Conservation (phyloP, 208 protist genomes). For the Trypanosoma mega region DNA sequence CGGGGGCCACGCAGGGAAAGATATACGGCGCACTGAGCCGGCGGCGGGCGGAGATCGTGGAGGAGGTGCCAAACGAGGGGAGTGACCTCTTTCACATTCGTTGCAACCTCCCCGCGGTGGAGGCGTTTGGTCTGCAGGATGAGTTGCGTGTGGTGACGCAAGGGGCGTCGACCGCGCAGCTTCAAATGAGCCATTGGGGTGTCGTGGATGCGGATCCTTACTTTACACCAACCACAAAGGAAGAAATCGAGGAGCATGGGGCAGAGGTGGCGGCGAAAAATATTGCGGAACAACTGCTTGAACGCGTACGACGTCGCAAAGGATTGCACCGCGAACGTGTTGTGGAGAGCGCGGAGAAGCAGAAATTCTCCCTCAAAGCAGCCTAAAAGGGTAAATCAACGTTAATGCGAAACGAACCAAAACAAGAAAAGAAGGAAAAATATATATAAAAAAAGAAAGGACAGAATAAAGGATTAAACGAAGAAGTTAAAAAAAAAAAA, state of each 20-base stretch:
- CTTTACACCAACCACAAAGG: conserved; percentile 96
- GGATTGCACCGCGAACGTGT: conserved; percentile 80
- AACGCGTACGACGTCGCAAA: conserved; percentile 86
- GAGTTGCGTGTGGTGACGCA: conserved; percentile 93
- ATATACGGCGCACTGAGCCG: conserved; percentile 89
- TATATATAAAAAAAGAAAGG: too few species aligned
- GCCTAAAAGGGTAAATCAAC: conserved; percentile 33
- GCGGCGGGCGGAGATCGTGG: conserved; percentile 90
- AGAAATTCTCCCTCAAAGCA: conserved; percentile 89
- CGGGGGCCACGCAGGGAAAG: conserved; percentile 75
- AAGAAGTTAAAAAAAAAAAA: conserved; percentile 11
- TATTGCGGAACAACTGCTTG: conserved; percentile 80
- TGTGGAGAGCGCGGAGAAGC: conserved; percentile 87
- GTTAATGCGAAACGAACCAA: not conserved
- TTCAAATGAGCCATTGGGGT: conserved; percentile 95
- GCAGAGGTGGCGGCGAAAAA: conserved; percentile 87
- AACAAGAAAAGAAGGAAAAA: too few species aligned
- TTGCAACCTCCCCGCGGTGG: conserved; percentile 94
- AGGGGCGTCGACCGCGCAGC: conserved; percentile 95
- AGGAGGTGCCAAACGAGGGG: conserved; percentile 96
- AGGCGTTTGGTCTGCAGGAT: conserved; percentile 97
- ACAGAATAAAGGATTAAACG: too few species aligned
- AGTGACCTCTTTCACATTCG: conserved; percentile 95
- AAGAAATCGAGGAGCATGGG: conserved; percentile 96
- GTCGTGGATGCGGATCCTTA: conserved; percentile 95